phyloP scores from a whole-genome alignment of 2,329 filamentous ascomycete species.

The Amesomyces nigricolor region DNA sequence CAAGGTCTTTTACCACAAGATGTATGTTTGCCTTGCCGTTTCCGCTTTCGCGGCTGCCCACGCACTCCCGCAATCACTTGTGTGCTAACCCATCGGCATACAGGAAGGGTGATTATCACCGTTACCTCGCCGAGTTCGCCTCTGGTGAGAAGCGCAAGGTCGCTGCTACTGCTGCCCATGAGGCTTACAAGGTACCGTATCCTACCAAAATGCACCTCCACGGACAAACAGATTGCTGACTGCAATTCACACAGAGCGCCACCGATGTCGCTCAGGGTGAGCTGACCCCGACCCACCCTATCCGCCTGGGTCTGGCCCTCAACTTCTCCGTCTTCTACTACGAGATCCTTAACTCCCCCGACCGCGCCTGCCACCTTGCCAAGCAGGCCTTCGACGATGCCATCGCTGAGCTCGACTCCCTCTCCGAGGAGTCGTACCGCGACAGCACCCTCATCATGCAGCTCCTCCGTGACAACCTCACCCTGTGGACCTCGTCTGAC shows the following conservation, averaged over 20 bases:
- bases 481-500: constrained; percentile 95
- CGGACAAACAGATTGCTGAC: constrained; percentile 8
- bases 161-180: constrained; percentile 78
- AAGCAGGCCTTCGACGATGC: constrained; percentile 99
- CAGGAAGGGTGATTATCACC: constrained; percentile 97
- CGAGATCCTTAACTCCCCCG: constrained; percentile 97
- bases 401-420: constrained; percentile 95
- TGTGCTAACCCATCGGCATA: constrained; percentile 18
- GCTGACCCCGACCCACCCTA: constrained; percentile 94
- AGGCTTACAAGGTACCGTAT: constrained; percentile 83
- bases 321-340: constrained; percentile 99
- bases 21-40: constrained; percentile 55
- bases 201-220: neutral
- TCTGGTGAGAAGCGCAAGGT: constrained; percentile 88
- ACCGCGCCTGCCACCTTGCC: constrained; percentile 94
- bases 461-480: constrained; percentile 95
- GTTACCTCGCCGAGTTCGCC: constrained; percentile 89
- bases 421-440: constrained; percentile 97
- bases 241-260: constrained; percentile 60
- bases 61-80: neutral
- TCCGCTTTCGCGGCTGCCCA: neutral
- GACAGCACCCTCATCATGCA: constrained; percentile 99
- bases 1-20: constrained; percentile 99
- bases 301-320: constrained; percentile 92
- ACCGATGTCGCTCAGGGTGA: constrained; percentile 98